A percentile compares a stretch with the other conserved stretches of the same genome.
Conservation (phyloP, 148 eudicot species). For the Nepenthes mirabilis region DNA sequence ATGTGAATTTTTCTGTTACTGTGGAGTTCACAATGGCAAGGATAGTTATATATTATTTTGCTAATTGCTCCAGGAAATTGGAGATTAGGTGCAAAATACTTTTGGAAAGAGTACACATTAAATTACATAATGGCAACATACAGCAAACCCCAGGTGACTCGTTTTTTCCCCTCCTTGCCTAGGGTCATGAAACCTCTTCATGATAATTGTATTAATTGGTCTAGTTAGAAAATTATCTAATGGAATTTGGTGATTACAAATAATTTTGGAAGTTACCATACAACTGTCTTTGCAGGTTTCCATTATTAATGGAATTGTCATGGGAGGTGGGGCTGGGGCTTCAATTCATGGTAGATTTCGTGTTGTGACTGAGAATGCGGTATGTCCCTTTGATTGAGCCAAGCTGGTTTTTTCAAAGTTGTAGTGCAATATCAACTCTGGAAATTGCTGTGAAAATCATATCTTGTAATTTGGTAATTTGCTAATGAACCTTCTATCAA, state of each 20-base stretch:
- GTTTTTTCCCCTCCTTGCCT: not conserved
- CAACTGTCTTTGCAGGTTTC: constrained; percentile 49
- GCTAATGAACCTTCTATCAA: too few relatives aligned
- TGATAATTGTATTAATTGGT: too few relatives aligned
- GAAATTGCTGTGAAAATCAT: too few relatives aligned
- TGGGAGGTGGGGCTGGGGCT: constrained; percentile 96
- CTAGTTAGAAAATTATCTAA: too few relatives aligned
- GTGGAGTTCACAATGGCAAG: too few relatives aligned
- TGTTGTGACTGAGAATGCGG: constrained; percentile 88
- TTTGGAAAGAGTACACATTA: constrained; percentile 46
- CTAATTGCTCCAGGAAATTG: constrained; percentile 8
- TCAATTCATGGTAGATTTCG: constrained; percentile 94
- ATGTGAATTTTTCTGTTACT: too few relatives aligned
- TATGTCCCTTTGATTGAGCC: constrained; percentile 15
- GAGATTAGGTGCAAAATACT: constrained; percentile 59
- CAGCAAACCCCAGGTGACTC: constrained; percentile 68
- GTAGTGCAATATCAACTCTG: too few relatives aligned
- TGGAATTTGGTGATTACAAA: too few relatives aligned
- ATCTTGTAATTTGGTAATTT: too few relatives aligned
- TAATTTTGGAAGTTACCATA: not conserved
- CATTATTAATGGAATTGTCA: constrained; percentile 80
- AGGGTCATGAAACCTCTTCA: too few relatives aligned
- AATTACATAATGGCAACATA: constrained; percentile 79
- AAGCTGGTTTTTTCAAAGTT: not conserved
- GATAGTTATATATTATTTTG: not conserved